These are phyloP conservation scores for Talaromyces sp. DNA, from an alignment of 2,329 filamentous ascomycete genomes.

Conservation along the genomic window DNA sequence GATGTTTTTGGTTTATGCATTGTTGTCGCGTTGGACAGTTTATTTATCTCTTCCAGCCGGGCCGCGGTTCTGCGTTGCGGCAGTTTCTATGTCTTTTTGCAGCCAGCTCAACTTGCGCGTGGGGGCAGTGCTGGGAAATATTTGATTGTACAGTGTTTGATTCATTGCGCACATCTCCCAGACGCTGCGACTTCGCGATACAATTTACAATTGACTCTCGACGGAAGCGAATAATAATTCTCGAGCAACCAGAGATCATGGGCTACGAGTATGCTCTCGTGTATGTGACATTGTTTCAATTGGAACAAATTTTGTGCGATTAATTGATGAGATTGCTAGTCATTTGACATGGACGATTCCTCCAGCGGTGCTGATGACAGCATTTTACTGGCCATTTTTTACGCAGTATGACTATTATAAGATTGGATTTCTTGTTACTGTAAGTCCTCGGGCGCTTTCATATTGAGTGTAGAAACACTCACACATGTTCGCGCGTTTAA, in stretches of 20 bases:
- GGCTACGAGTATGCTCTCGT: background rate
- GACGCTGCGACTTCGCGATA: background rate
- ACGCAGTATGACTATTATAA: slow-evolving; percentile 63
- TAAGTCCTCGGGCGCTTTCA: background rate
- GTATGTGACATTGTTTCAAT: background rate
- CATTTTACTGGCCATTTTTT: slow-evolving; percentile 60
- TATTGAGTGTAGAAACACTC: background rate
- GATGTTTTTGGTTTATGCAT: background rate
- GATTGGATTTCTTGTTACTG: slow-evolving; percentile 54
- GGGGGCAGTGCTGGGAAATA: background rate
- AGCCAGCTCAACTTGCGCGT: background rate
- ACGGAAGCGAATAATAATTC: background rate
- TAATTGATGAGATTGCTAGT: slow-evolving; percentile 35
- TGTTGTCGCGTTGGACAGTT: background rate
- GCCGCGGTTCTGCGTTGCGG: background rate
- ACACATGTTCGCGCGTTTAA: background rate
- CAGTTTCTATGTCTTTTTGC: background rate
- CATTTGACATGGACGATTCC: slow-evolving; percentile 67
- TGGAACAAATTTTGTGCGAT: background rate
- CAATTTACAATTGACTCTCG: background rate
- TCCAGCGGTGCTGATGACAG: slow-evolving; percentile 57
- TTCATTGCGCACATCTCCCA: background rate
- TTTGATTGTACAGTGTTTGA: background rate
- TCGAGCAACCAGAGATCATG: background rate
- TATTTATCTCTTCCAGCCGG: background rate